A percentile compares a stretch with the other conserved stretches of the same genome.
These are phyloP conservation scores for Calocybe indica DNA, from an alignment of 768 basidiomycete genomes.

Conservation along the genomic window DNA sequence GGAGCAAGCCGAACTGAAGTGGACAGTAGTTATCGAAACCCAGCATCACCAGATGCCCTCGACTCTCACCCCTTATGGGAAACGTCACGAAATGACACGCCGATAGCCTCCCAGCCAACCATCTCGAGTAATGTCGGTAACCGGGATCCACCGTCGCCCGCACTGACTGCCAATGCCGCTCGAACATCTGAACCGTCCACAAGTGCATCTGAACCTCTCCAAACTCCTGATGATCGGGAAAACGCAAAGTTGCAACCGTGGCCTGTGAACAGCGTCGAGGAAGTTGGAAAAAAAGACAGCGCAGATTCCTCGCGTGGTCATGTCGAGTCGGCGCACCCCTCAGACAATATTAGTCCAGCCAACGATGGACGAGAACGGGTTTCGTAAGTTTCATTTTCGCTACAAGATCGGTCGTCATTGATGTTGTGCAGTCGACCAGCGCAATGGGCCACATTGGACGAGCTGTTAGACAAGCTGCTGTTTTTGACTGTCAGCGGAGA, in stretches of 20 bases:
- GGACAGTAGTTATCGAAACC: conserved; percentile 53
- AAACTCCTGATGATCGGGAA: no score
- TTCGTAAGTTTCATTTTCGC: not conserved
- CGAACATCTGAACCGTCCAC: not conserved
- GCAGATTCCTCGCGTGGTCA: not conserved
- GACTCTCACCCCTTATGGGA: conserved; percentile 52
- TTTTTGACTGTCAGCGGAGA: conserved; percentile 83
- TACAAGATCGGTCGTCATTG: not conserved
- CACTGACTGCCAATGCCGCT: not conserved
- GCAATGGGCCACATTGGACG: conserved; percentile 73
- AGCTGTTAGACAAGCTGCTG: conserved; percentile 74
- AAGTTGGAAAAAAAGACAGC: no score
- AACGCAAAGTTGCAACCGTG: no score
- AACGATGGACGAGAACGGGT: conserved; percentile 11
- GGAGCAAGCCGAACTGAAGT: conserved; percentile 21
- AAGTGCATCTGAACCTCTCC: not conserved
- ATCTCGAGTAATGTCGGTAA: conserved; percentile 24
- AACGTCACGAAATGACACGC: conserved; percentile 43
- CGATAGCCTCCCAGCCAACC: conserved; percentile 40
- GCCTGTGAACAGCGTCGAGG: no score
- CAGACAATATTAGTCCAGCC: not conserved
- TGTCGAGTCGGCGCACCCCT: not conserved
- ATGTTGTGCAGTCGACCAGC: conserved; percentile 38
- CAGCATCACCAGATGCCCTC: conserved; percentile 63
- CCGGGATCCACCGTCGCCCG: conserved; percentile 23